Percentiles rank a stretch among this genome's conserved stretches.
phyloP scores from a whole-genome alignment of 805 yeast species.

The Zygoascus tannicola region DNA sequence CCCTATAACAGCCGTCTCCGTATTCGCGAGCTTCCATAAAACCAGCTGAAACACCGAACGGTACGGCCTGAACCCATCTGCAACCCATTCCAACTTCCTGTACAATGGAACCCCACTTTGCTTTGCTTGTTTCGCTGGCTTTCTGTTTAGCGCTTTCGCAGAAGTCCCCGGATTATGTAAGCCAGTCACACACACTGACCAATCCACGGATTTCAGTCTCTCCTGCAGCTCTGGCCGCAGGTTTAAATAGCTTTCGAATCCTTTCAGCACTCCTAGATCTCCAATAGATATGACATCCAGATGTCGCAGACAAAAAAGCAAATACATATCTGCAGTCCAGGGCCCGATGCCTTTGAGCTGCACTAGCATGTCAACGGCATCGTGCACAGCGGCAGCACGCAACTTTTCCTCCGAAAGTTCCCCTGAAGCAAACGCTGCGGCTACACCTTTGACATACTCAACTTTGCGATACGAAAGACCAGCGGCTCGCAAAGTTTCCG shows the following conservation, averaged over 20 bases:
- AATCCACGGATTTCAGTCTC: constrained; percentile 27
- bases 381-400: constrained; percentile 21
- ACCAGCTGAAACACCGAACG: constrained; percentile 58
- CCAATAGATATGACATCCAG: constrained; percentile 65
- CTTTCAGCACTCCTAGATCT: constrained; percentile 81
- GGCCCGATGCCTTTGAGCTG: constrained; percentile 30
- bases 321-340: constrained; percentile 89
- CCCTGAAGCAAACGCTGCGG: constrained; percentile 23
- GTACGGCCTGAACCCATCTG: constrained; percentile 56
- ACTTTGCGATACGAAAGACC: constrained; percentile 67
- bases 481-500: constrained; percentile 45
- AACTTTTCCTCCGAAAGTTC: constrained; percentile 22
- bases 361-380: constrained; percentile 25
- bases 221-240: constrained; percentile 29
- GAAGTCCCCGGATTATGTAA: constrained; percentile 24
- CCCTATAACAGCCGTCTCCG: constrained; percentile 42
- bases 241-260: constrained; percentile 56
- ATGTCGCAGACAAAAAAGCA: constrained; percentile 57
- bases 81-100: constrained; percentile 54
- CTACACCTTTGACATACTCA: constrained; percentile 59
- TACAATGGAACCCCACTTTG: constrained; percentile 27
- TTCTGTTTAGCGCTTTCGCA: constrained; percentile 27
- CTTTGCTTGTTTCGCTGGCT: constrained; percentile 28
- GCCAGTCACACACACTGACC: constrained; percentile 17
- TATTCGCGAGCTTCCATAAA: constrained; percentile 62